Conservation (phyloP, 495 filamentous ascomycete species). For the Staphylotrichum tortipilum region DNA sequence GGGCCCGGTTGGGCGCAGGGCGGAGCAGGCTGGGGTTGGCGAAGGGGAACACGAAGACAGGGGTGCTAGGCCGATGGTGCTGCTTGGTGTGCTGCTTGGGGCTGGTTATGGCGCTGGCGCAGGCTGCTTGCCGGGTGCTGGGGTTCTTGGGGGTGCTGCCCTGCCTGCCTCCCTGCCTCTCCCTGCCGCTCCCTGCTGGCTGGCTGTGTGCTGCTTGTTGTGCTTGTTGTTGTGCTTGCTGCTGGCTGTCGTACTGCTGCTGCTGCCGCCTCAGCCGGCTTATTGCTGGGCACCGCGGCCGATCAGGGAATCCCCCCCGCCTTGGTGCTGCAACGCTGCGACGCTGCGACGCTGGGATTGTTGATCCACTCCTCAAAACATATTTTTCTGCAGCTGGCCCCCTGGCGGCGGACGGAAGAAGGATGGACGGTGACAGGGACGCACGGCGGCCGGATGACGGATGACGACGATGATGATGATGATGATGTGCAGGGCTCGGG, state of each 20-base stretch:
- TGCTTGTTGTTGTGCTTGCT: too few relatives aligned
- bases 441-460: neutral
- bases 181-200: too few relatives aligned
- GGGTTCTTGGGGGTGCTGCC: neutral
- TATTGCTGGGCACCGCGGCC: constrained; percentile 4
- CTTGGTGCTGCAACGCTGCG: too few relatives aligned
- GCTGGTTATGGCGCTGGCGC: too few relatives aligned
- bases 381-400: neutral
- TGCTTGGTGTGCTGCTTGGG: neutral
- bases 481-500: neutral
- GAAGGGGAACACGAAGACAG: too few relatives aligned
- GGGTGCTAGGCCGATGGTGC: neutral
- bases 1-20: constrained; percentile 1
- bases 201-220: too few relatives aligned
- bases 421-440: neutral
- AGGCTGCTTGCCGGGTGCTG: neutral
- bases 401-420: neutral
- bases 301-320: constrained; percentile 12
- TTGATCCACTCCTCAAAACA: constrained; percentile 6
- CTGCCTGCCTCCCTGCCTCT: too few relatives aligned
- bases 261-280: constrained; percentile 13
- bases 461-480: constrained; percentile 5
- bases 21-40: constrained; percentile 3
- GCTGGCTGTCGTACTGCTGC: neutral
- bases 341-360: constrained; percentile 8